Conservation (phyloP, 169 alveolate genomes). For the Plasmodium fragile region DNA sequence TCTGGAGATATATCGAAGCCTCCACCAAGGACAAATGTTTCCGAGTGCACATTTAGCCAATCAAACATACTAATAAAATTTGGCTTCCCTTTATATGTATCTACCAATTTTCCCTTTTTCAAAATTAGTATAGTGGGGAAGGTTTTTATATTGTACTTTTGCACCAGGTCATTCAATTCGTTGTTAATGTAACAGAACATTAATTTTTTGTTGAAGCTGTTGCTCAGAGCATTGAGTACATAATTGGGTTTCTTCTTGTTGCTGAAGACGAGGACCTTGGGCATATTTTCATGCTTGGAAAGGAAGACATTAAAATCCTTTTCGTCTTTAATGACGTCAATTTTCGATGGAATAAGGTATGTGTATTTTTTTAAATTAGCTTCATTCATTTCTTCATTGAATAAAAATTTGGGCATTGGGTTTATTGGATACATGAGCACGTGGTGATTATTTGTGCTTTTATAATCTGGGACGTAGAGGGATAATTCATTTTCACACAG, state of each 20-base stretch:
- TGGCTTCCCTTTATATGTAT: constrained; percentile 92
- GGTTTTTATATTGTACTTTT: constrained; percentile 89
- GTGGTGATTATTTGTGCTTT: constrained; percentile 77
- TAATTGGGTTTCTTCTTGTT: constrained; percentile 83
- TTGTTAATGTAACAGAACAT: constrained; percentile 81
- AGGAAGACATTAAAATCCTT: constrained; percentile 79
- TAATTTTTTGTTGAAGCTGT: constrained; percentile 78
- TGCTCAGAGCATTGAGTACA: constrained; percentile 83
- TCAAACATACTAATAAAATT: constrained; percentile 92
- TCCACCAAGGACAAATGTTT: constrained; percentile 96
- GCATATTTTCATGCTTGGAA: constrained; percentile 84
- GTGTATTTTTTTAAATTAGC: constrained; percentile 57
- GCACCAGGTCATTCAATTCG: constrained; percentile 84
- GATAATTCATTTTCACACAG: constrained; percentile 79
- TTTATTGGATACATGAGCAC: constrained; percentile 80
- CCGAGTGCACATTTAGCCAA: constrained; percentile 96
- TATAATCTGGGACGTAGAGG: constrained; percentile 64
- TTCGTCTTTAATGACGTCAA: constrained; percentile 78
- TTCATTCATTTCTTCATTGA: constrained; percentile 71
- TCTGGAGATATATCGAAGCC: constrained; percentile 89
- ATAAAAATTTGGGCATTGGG: constrained; percentile 84
- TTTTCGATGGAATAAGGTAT: constrained; percentile 81
- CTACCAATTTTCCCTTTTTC: constrained; percentile 87
- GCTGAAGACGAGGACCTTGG: constrained; percentile 82
- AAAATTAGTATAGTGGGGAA: constrained; percentile 91